Percentiles rank a stretch among this genome's conserved stretches.
phyloP scores from a whole-genome alignment of 768 basidiomycete genomes.

The Coprinopsis strossmayeri region DNA sequence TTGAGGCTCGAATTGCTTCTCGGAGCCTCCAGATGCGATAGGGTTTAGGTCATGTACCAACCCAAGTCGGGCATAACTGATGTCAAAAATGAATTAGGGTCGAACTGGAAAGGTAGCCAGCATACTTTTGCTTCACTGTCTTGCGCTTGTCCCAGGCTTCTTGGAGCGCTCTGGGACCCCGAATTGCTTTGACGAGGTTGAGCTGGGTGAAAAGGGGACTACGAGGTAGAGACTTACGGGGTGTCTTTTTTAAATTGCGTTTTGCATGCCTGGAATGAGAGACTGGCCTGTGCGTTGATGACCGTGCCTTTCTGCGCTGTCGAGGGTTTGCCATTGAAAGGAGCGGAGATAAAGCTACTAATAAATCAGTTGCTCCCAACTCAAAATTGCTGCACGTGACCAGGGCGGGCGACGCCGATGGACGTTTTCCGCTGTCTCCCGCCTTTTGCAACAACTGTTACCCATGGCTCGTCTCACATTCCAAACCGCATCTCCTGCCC shows the following conservation, averaged over 20 bases:
- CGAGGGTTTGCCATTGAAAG: conserved; percentile 84
- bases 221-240: conserved; percentile 39
- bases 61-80: conserved; percentile 75
- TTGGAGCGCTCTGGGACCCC: conserved; percentile 75
- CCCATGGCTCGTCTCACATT: conserved; percentile 39
- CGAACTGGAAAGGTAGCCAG: conserved; percentile 3
- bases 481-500: conserved; percentile 31
- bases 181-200: conserved; percentile 47
- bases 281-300: conserved; percentile 65
- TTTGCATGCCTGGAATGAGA: conserved; percentile 72
- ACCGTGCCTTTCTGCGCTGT: conserved; percentile 81
- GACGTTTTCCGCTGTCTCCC: conserved; percentile 21
- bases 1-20: conserved; percentile 27
- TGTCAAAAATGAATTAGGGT: conserved; percentile 8
- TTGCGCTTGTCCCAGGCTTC: conserved; percentile 83
- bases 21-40: conserved; percentile 60
- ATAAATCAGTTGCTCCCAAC: conserved; percentile 3
- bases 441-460: conserved; percentile 6
- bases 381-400: conserved; percentile 13
- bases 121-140: conserved; percentile 91
- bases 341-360: not conserved
- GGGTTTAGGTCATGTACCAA: conserved; percentile 65
- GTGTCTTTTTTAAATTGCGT: conserved; percentile 71
- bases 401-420: conserved; percentile 24
- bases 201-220: not conserved